Base-by-base conservation (phyloP, 1,284 basidiomycete species). In the Phaffia rhodozyma region DNA sequence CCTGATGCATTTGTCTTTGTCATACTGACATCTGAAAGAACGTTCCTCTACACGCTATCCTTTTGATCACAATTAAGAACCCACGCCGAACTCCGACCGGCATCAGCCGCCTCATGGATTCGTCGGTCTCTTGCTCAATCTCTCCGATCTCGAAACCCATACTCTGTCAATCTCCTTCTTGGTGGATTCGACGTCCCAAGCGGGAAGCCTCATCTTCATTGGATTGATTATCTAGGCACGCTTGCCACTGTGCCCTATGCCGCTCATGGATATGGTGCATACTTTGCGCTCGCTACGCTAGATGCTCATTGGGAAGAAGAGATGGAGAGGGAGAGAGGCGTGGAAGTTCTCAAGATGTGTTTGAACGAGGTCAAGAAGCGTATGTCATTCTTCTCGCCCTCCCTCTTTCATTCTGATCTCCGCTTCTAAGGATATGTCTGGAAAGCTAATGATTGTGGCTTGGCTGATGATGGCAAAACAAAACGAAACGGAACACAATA, bases 221-320 rank as follows among this genome's bases (percentile, higher is more conserved):
- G 93, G 92, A 80, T 97, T 67, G 94, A 98, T 78, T 92, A 96
- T 74, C 81, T 96, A 54, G 94, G 94, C 49, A 96, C 94, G 9
- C 81, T 89, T 71, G 84, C 85, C 1, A 82, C 85, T 59, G 88
- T 97, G 5, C 92, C 93, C 0, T 98, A 93, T 74, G 93, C 86
- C 7, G 92, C 92, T 0, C 94, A 97, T 74, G 96, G 94, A 1
- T 93, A 97, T 73, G 94, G 91, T 49, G 84, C 86, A 66, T 94
- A 93, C 77, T 94, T 98, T 74, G 86, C 85, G 25, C 79, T 97
- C 70, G 86, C 87, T 82, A 89, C 93, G 71, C 81, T 98, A 67
- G 94, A 98, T 73, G 81, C 87, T 84, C 92, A 75, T 68, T 77
- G 75, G 75, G 72, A 72, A 56, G 72, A 73, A 55, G 72, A 70